Conservation (phyloP, 208 protist genomes). For the Herpetomonas samuelpessoai region DNA sequence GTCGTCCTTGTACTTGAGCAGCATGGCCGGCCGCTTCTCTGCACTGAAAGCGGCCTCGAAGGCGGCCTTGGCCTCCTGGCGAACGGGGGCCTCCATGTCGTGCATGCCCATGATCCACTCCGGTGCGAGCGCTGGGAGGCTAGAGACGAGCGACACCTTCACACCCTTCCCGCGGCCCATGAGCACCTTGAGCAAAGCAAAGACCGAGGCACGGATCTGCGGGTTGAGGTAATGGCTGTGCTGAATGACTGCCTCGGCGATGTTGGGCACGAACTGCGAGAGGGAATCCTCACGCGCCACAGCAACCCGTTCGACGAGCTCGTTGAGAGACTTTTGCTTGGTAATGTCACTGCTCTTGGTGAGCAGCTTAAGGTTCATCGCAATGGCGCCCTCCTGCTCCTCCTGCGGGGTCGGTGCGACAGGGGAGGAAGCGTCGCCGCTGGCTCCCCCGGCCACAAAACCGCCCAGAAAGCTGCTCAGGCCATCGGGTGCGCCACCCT, state of each 20-base stretch:
- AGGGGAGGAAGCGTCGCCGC: background rate
- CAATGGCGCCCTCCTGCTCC: constrained; percentile 44
- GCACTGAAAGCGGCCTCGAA: constrained; percentile 59
- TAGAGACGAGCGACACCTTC: constrained; percentile 31
- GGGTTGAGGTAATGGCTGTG: constrained; percentile 70
- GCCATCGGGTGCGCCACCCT: constrained; percentile 41
- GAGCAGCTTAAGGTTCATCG: constrained; percentile 63
- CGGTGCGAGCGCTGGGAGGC: constrained; percentile 48
- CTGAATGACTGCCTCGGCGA: constrained; percentile 55
- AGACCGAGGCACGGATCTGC: constrained; percentile 51
- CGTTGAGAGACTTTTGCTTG: constrained; percentile 77
- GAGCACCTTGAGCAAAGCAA: constrained; percentile 45
- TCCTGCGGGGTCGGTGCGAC: constrained; percentile 16
- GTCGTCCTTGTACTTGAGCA: constrained; percentile 53
- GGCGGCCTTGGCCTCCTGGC: constrained; percentile 39
- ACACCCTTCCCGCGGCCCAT: constrained; percentile 45
- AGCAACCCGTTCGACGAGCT: constrained; percentile 37
- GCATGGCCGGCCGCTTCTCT: constrained; percentile 57
- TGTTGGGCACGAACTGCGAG: constrained; percentile 37
- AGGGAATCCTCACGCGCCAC: constrained; percentile 32
- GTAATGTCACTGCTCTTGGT: constrained; percentile 83
- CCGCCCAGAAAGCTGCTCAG: constrained; percentile 73
- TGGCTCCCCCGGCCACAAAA: constrained; percentile 17
- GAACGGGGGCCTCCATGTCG: constrained; percentile 71
- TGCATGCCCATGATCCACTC: constrained; percentile 81